These are phyloP conservation scores for Puccinellia tenuiflora DNA, from an alignment of 176 grass and related monocot species.

Conservation along the genomic window DNA sequence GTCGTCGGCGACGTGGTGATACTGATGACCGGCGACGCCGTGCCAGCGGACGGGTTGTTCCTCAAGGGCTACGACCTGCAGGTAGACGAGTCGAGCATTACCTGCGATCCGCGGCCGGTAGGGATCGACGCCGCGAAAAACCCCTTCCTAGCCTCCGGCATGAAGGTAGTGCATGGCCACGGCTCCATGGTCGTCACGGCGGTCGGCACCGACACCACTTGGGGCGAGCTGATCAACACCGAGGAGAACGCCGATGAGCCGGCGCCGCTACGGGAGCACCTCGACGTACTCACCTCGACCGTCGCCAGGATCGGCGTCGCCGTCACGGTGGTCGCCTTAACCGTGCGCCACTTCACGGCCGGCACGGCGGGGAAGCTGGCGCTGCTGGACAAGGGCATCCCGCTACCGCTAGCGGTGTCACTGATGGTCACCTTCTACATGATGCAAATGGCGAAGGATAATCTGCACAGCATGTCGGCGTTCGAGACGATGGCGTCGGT, in stretches of 20 bases:
- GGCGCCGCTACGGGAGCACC: constrained; percentile 52
- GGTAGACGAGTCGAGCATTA: constrained; percentile 83
- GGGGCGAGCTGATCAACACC: constrained; percentile 71
- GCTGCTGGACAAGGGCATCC: background rate
- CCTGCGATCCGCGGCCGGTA: constrained; percentile 46
- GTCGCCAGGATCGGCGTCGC: background rate
- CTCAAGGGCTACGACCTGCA: constrained; percentile 41
- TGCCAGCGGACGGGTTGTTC: constrained; percentile 56
- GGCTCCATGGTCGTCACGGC: constrained; percentile 64
- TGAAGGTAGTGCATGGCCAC: constrained; percentile 64
- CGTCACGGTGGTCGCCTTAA: background rate
- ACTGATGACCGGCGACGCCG: constrained; percentile 52
- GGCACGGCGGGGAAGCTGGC: background rate
- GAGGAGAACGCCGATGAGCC: constrained; percentile 28
- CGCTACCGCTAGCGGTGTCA: background rate
- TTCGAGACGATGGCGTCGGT: constrained; percentile 87
- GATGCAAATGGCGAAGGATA: constrained; percentile 19
- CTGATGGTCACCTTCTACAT: background rate
- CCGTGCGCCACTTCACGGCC: background rate
- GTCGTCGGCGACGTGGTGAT: constrained; percentile 69
- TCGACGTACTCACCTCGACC: background rate
- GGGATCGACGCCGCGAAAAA: constrained; percentile 10
- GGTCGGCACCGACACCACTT: constrained; percentile 53
- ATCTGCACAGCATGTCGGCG: constrained; percentile 63
- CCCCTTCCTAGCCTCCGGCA: constrained; percentile 67